phyloP scores from a whole-genome alignment of 441 rosid species.

The Mallotus japonicus region DNA sequence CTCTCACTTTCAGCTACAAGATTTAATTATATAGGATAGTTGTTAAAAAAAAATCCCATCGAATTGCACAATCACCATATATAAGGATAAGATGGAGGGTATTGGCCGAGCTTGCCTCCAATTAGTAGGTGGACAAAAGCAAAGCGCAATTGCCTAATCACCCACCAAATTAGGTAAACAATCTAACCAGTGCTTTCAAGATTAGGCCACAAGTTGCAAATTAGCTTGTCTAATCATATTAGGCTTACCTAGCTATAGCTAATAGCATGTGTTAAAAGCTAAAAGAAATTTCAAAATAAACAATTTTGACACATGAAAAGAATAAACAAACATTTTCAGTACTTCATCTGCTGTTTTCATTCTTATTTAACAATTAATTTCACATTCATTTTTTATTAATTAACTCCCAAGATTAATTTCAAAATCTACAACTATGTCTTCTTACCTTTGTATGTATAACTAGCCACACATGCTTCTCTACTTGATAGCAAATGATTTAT shows the following conservation, averaged over 20 bases:
- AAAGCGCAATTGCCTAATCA: neutral
- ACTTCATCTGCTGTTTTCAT: too few species aligned
- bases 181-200: neutral
- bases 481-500: too few species aligned
- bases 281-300: too few species aligned
- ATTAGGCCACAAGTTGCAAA: neutral
- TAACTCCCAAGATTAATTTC: neutral
- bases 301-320: neutral
- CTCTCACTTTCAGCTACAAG: too few species aligned
- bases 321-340: neutral
- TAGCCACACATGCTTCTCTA: too few species aligned
- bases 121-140: constrained; percentile 12
- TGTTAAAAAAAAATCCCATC: too few species aligned
- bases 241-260: neutral
- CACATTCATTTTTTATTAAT: neutral
- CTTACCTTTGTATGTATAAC: too few species aligned
- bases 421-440: neutral
- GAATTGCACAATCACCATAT: neutral
- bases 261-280: too few species aligned
- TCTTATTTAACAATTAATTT: neutral
- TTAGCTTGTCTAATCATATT: neutral
- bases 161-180: constrained; percentile 10
- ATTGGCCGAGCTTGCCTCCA: too few species aligned
- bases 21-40: too few species aligned
- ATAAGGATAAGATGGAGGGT: neutral